Evolutionary conservation across 2,329 filamentous ascomycete genomes (phyloP).

Genomic region (Clarireedia sp.): DNA sequence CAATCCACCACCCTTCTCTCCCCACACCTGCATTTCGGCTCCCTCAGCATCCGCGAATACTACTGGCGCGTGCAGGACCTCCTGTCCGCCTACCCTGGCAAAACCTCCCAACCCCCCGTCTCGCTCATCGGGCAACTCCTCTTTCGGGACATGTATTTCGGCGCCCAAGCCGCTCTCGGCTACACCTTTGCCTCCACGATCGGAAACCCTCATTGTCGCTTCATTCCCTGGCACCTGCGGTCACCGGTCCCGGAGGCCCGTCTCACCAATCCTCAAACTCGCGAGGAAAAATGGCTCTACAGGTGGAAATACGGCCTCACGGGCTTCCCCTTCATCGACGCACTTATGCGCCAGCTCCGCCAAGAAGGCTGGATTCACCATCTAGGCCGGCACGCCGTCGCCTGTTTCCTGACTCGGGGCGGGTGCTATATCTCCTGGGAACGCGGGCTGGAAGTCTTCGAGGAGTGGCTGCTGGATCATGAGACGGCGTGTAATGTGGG

Average conservation of each 20-base stretch:
- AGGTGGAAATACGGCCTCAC: constrained; percentile 63
- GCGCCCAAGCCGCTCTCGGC: constrained; percentile 62
- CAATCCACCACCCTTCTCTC: constrained; percentile 67
- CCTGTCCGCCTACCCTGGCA: constrained; percentile 41
- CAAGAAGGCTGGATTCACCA: constrained; percentile 75
- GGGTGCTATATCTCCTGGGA: constrained; percentile 77
- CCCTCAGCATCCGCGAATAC: constrained; percentile 61
- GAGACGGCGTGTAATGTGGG: constrained; percentile 66
- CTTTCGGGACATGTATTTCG: constrained; percentile 81
- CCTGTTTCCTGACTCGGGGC: constrained; percentile 72
- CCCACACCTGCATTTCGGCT: constrained; percentile 67
- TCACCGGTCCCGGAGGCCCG: not conserved
- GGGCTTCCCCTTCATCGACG: constrained; percentile 75
- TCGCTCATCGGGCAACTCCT: constrained; percentile 65
- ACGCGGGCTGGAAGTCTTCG: constrained; percentile 69
- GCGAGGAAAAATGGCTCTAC: constrained; percentile 58
- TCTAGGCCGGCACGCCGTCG: constrained; percentile 67
- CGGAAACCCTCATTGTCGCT: constrained; percentile 59
- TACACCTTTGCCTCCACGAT: constrained; percentile 55
- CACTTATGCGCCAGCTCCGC: constrained; percentile 66
- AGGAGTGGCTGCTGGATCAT: constrained; percentile 68
- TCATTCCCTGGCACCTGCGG: constrained; percentile 66
- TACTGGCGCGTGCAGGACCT: constrained; percentile 64
- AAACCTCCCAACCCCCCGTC: constrained; percentile 50
- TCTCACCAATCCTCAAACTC: constrained; percentile 15